Percentiles rank a stretch among this genome's conserved stretches.
phyloP scores from a whole-genome alignment of 75 land plant species.

The Cryptomeria japonica region DNA sequence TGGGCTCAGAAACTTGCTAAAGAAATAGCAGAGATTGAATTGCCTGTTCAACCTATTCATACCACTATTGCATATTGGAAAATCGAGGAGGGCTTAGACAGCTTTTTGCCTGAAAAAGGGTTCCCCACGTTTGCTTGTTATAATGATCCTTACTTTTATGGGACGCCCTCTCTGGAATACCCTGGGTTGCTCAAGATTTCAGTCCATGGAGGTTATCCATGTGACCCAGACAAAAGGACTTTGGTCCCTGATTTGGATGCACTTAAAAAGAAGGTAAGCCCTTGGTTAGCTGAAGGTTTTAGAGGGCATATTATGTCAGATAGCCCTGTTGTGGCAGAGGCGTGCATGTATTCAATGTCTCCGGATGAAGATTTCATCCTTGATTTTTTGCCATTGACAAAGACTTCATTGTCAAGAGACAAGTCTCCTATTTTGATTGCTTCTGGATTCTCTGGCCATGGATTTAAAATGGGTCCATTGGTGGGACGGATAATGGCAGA shows the following conservation, averaged over 20 bases:
- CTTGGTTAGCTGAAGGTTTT: slow-evolving; percentile 59
- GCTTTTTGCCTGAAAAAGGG: slow-evolving; percentile 36
- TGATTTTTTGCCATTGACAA: slow-evolving; percentile 57
- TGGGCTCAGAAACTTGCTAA: slow-evolving; percentile 67
- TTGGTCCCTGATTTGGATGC: slow-evolving; percentile 27
- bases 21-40: slow-evolving; percentile 35
- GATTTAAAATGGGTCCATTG: slow-evolving; percentile 94
- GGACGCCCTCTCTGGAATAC: slow-evolving; percentile 83
- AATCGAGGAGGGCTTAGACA: slow-evolving; percentile 43
- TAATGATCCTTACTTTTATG: slow-evolving; percentile 69
- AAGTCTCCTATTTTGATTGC: slow-evolving; percentile 58
- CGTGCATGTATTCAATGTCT: slow-evolving; percentile 94
- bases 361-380: slow-evolving; percentile 91
- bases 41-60: slow-evolving; percentile 81
- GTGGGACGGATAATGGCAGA: slow-evolving; percentile 83
- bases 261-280: slow-evolving; percentile 28
- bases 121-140: slow-evolving; percentile 84
- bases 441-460: slow-evolving; percentile 94
- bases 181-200: slow-evolving; percentile 82
- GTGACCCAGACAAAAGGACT: slow-evolving; percentile 70
- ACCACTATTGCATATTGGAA: slow-evolving; percentile 74
- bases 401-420: slow-evolving; percentile 19
- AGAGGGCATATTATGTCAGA: slow-evolving; percentile 50
- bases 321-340: slow-evolving; percentile 61
- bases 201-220: slow-evolving; percentile 62